These are phyloP conservation scores for Penicillium decumbens DNA, from an alignment of 2,329 filamentous ascomycete genomes.

Conservation along the genomic window DNA sequence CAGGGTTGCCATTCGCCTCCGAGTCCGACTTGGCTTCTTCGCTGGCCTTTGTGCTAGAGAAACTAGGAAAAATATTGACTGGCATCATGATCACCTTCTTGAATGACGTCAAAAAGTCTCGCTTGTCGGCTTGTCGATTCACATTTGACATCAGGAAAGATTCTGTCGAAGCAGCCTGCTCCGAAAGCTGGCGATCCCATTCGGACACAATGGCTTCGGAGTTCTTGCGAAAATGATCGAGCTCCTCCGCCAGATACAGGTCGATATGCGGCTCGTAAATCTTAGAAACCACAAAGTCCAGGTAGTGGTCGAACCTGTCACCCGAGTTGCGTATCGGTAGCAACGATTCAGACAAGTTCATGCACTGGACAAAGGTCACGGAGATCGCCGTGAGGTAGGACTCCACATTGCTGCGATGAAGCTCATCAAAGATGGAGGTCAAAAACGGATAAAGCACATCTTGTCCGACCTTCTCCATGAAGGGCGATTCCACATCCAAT, in stretches of 20 bases:
- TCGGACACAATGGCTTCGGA: slow-evolving; percentile 71
- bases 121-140: slow-evolving; percentile 90
- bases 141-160: slow-evolving; percentile 95
- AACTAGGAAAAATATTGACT: slow-evolving; percentile 77
- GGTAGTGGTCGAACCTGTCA: slow-evolving; percentile 58
- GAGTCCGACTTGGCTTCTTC: slow-evolving; percentile 26
- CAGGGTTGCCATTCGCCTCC: slow-evolving; percentile 18
- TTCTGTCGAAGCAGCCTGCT: slow-evolving; percentile 85
- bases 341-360: slow-evolving; percentile 70
- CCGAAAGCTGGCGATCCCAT: slow-evolving; percentile 89
- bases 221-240: slow-evolving; percentile 74
- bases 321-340: slow-evolving; percentile 59
- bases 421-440: slow-evolving; percentile 78
- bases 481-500: slow-evolving; percentile 66
- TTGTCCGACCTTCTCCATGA: slow-evolving; percentile 77
- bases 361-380: slow-evolving; percentile 78
- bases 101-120: slow-evolving; percentile 92
- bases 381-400: slow-evolving; percentile 82
- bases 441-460: slow-evolving; percentile 81
- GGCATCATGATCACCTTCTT: slow-evolving; percentile 99
- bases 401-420: slow-evolving; percentile 68
- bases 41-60: slow-evolving; percentile 58
- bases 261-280: slow-evolving; percentile 93
- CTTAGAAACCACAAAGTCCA: slow-evolving; percentile 62
- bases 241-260: slow-evolving; percentile 83